Base-by-base conservation (phyloP, 1,284 basidiomycete genomes). In the Boletus calvinii region DNA sequence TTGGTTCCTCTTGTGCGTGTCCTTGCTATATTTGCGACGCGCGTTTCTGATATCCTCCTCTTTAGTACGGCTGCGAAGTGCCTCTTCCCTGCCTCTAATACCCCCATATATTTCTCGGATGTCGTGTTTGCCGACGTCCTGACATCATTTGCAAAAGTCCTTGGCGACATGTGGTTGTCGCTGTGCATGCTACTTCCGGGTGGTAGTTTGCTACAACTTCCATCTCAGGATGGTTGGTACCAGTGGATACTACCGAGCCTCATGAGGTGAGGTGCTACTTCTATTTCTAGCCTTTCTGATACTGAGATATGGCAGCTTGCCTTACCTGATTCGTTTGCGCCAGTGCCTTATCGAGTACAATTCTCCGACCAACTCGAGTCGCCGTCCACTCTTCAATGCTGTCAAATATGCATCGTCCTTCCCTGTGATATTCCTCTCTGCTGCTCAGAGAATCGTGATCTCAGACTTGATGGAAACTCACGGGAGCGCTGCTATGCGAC, bases 381-480 rank as follows among this genome's bases (percentile, higher is more conserved):
- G 78, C 34, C 82, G 87, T 35, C 90, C 93, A 3, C 74, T 98
- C n/a, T 87, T 83, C 70, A 99, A 99, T 70, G 95, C 96, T 0
- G 68, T 95, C 53, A 99, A 99, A 78, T 99, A 99, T 68, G 92
- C 93, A 1, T 90, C 93, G 7, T 89, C 96, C 0, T 96, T 99
- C 68, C 97, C 97, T n/a, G 94, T 98, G 48, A 98, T 99, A 58
- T 90, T 90, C 64, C 77, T 98, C 34, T 94, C 92, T 48, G 93
- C 94, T 22, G 87, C 90, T 15, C 93, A 95, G 66, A 79, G 87
- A 52, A 74, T 81, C 31, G 83, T 90, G 13, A 75, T 82, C 11
- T 71, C 72, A 22, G 85, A 90, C 47, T 64, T 85, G 7, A 72
- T 77, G 18, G 71, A 75, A 39, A 64, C 74, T 9, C 78, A 78